Conservation (phyloP, 78 protist species). For the Protostelium mycophagum region DNA sequence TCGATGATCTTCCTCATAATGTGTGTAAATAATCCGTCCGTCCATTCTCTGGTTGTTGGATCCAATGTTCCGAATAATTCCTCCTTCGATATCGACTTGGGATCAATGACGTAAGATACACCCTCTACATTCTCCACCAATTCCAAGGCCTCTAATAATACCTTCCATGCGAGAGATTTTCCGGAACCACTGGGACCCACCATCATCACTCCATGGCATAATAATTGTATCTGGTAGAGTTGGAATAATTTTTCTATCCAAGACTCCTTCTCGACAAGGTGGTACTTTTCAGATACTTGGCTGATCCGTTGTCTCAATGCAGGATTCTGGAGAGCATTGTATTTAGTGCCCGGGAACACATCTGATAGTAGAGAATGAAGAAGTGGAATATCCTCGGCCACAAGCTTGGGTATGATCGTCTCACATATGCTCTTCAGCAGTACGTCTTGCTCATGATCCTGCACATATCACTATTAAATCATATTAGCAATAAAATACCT, state of each 20-base stretch:
- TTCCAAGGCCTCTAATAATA: slow-evolving; percentile 77
- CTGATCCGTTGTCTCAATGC: slow-evolving; percentile 21
- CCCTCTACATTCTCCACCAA: slow-evolving; percentile 32
- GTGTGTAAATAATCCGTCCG: slow-evolving; percentile 96
- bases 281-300: slow-evolving; percentile 27
- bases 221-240: slow-evolving; percentile 78
- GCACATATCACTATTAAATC: too few species aligned
- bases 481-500: too few species aligned
- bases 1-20: slow-evolving; percentile 81
- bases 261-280: slow-evolving; percentile 26
- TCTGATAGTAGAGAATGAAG: slow-evolving; percentile 76
- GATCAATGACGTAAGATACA: slow-evolving; percentile 85
- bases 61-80: slow-evolving; percentile 94
- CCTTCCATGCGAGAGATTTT: slow-evolving; percentile 88
- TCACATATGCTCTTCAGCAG: slow-evolving; percentile 71
- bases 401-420: slow-evolving; percentile 89
- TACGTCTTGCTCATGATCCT: slow-evolving; percentile 53
- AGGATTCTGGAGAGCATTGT: slow-evolving; percentile 11
- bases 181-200: slow-evolving; percentile 96
- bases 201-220: slow-evolving; percentile 94
- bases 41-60: slow-evolving; percentile 97
- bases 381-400: slow-evolving; percentile 87
- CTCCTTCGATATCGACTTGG: slow-evolving; percentile 95
- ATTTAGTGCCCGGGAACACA: slow-evolving; percentile 85
- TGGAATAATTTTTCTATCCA: slow-evolving; percentile 91